Evolutionary conservation across 805 yeast species (phyloP).

Genomic region (Cyberlindnera subsufficiens): DNA sequence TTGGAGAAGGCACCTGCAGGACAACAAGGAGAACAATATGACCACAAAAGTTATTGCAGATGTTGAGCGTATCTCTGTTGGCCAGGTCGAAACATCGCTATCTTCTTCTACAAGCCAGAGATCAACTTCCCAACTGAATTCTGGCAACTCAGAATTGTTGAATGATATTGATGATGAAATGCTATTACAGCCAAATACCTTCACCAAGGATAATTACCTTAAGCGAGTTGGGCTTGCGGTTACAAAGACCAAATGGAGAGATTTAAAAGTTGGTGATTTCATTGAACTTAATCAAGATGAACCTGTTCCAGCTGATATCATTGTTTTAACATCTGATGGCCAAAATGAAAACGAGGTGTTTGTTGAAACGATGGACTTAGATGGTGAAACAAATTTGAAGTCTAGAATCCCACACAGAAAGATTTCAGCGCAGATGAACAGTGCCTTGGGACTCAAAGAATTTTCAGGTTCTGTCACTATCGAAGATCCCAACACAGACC

Average conservation of each 20-base stretch:
- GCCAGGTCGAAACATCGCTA: not conserved
- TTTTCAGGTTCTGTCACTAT: conserved; percentile 51
- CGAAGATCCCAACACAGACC: conserved; percentile 90
- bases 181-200: conserved; percentile 18
- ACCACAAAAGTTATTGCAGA: conserved; percentile 32
- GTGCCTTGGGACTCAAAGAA: conserved; percentile 44
- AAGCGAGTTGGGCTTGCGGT: conserved; percentile 17
- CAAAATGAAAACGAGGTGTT: conserved; percentile 54
- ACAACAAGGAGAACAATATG: conserved; percentile 75
- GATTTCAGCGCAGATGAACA: conserved; percentile 44
- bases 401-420: conserved; percentile 63
- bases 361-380: conserved; percentile 95
- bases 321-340: conserved; percentile 62
- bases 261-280: conserved; percentile 84
- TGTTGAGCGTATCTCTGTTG: not conserved
- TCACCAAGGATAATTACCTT: conserved; percentile 25
- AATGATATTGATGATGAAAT: conserved; percentile 1
- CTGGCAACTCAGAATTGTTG: not conserved
- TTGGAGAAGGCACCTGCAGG: conserved; percentile 78
- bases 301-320: conserved; percentile 90
- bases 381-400: conserved; percentile 94
- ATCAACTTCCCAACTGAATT: conserved; percentile 10
- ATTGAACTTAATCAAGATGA: conserved; percentile 71
- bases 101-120: conserved; percentile 2
- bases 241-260: conserved; percentile 52